Evolutionary conservation across 2,329 filamentous ascomycete genomes (phyloP).

Genomic region (Talaromyces sp.): DNA sequence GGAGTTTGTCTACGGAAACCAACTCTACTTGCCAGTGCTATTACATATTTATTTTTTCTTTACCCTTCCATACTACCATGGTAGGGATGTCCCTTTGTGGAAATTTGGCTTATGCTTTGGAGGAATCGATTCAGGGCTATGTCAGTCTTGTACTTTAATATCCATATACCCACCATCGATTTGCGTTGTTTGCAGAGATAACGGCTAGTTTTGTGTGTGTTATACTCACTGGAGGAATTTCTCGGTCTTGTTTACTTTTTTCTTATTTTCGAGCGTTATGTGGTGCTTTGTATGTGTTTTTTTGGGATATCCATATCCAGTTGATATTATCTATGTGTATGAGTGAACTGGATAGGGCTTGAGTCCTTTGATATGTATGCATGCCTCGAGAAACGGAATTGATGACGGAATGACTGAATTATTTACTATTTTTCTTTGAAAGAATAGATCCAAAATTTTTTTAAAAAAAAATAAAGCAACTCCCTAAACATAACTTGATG

Average conservation of each 20-base stretch:
- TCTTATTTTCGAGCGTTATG: slow-evolving; percentile 6
- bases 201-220: slow-evolving; percentile 7
- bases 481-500: not conserved
- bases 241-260: slow-evolving; percentile 1
- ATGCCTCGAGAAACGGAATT: slow-evolving; percentile 11
- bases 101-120: slow-evolving; percentile 4
- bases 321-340: slow-evolving; percentile 4
- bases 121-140: not conserved
- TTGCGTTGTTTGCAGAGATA: slow-evolving; percentile 8
- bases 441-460: not conserved
- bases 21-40: not conserved
- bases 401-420: slow-evolving; percentile 4
- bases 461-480: not conserved
- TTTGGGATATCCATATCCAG: not conserved
- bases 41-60: not conserved
- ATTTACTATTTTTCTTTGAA: not conserved
- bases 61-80: not conserved
- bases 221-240: slow-evolving; percentile 9
- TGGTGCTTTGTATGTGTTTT: slow-evolving; percentile 3
- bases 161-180: slow-evolving; percentile 7
- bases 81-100: not conserved
- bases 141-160: slow-evolving; percentile 5
- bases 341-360: slow-evolving; percentile 10
- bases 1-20: not conserved
- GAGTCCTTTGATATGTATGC: not conserved